phyloP scores from a whole-genome alignment of 306 rosid genomes.

The Carpinus viminea region DNA sequence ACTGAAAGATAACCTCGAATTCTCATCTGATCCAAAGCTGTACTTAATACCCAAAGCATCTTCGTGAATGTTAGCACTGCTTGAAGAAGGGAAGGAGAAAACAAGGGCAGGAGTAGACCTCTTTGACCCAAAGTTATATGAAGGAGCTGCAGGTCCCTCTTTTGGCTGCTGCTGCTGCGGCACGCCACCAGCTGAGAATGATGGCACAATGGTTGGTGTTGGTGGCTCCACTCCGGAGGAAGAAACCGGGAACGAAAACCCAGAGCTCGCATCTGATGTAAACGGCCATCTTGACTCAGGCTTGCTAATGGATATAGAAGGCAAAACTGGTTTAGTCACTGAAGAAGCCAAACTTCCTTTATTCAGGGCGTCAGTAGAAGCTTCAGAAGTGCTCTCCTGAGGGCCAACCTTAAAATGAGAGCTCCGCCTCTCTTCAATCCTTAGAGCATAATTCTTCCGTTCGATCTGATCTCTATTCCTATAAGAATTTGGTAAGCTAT shows the following conservation, averaged over 20 bases:
- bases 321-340: constrained; percentile 51
- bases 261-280: constrained; percentile 53
- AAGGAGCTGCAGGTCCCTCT: constrained; percentile 40
- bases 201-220: constrained; percentile 74
- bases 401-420: constrained; percentile 37
- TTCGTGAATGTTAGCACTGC: constrained; percentile 32
- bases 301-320: constrained; percentile 66
- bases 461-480: constrained; percentile 34
- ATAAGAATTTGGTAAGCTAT: constrained; percentile 34
- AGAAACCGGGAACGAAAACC: constrained; percentile 82
- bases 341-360: constrained; percentile 35
- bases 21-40: constrained; percentile 64
- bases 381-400: constrained; percentile 38
- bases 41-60: constrained; percentile 54
- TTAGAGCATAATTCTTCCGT: constrained; percentile 33
- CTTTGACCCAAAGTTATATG: constrained; percentile 59
- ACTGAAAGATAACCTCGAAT: constrained; percentile 53
- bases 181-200: constrained; percentile 32
- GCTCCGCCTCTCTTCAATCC: constrained; percentile 38
- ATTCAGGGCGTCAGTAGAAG: constrained; percentile 26
- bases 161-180: constrained; percentile 28
- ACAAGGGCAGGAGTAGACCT: constrained; percentile 46
- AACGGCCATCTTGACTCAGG: constrained; percentile 57
- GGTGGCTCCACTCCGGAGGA: constrained; percentile 69
- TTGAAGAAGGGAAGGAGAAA: constrained; percentile 78